phyloP scores from a whole-genome alignment of 768 basidiomycete species.

The Lentinula sp. region DNA sequence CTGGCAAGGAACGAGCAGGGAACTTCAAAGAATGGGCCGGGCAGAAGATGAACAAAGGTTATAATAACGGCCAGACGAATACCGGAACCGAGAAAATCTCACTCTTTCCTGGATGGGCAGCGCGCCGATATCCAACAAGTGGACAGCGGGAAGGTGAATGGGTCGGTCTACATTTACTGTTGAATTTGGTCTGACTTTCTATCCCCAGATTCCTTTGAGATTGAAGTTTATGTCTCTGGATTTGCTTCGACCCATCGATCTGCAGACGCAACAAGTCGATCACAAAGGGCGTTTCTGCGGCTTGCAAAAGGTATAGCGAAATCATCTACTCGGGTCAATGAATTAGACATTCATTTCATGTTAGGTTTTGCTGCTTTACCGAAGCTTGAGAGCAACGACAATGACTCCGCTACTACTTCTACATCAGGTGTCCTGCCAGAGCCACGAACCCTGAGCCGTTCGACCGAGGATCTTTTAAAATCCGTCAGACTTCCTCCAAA shows the following conservation, averaged over 20 bases:
- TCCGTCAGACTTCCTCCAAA: slow-evolving; percentile 46
- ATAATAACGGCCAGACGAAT: slow-evolving; percentile 7
- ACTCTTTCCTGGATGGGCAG: slow-evolving; percentile 82
- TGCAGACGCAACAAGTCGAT: slow-evolving; percentile 57
- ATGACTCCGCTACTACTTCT: neutral
- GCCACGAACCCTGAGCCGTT: slow-evolving; percentile 20
- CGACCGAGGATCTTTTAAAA: slow-evolving; percentile 45
- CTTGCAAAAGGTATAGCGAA: slow-evolving; percentile 62
- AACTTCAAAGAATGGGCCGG: slow-evolving; percentile 62
- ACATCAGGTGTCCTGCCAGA: neutral
- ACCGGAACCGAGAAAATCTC: slow-evolving; percentile 30
- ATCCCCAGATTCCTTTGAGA: slow-evolving; percentile 48
- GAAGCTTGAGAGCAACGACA: slow-evolving; percentile 37
- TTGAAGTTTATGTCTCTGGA: slow-evolving; percentile 74
- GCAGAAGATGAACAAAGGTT: slow-evolving; percentile 36
- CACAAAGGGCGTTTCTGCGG: slow-evolving; percentile 70
- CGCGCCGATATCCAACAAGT: slow-evolving; percentile 19
- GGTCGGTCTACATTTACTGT: neutral
- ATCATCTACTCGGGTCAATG: neutral
- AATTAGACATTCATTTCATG: slow-evolving; percentile 3
- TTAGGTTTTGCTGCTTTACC: slow-evolving; percentile 72
- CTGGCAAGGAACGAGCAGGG: slow-evolving; percentile 23
- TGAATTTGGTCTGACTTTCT: neutral
- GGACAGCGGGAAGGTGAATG: neutral
- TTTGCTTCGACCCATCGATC: slow-evolving; percentile 60